Evolutionary conservation across 2,329 filamentous ascomycete genomes (phyloP), one percentile per base, ranked within the genome.

Genomic region (Aspergillus clavatus): DNA sequence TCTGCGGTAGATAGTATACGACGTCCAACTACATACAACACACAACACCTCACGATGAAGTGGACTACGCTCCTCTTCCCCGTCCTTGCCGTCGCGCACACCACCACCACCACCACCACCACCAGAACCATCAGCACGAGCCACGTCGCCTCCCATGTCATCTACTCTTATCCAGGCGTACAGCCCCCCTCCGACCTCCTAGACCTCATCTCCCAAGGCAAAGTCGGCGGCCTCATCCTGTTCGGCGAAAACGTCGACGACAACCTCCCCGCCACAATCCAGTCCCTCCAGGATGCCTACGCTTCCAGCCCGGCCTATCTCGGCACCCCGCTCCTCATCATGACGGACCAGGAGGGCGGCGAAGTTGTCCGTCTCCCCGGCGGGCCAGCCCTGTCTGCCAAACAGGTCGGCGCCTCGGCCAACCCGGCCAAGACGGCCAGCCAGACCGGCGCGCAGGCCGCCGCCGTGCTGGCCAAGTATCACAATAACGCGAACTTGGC

Each of bases 331-430:
- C 48, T 65, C 1, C 43, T 61, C 4, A 60, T 65, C 40, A 56
- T 63, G 56, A 65, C 59, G 3, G 61, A 66, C 44, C 63, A 66
- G 37, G 62, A 66, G 42, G 63, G 63, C 5, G 61, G 60, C 7
- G 7, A 59, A n/a, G 53, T 65, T 3, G 49, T 49, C 28, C 56
- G 59, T 6, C 38, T 65, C 0, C 49, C 56, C 4, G 59, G 61
- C 5, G 58, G 60, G 3, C 59, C 61, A 14, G 49, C 42, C 3
- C 29, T 40, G 21, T 56, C 55, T 10, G 60, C 52, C 7, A 64
- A 63, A 40, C 26, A 53, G 38, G 40, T 62, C 3, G 61, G 61
- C 5, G 37, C 51, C 31, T 48, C 53, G 4, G n/a, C 46, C 2
- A 6, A 61, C 18, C 55, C 51, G 0, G 21, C 38, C 16, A 22